These are phyloP conservation scores for Leccinum barrowsii DNA, from an alignment of 768 basidiomycete genomes.

Conservation along the genomic window DNA sequence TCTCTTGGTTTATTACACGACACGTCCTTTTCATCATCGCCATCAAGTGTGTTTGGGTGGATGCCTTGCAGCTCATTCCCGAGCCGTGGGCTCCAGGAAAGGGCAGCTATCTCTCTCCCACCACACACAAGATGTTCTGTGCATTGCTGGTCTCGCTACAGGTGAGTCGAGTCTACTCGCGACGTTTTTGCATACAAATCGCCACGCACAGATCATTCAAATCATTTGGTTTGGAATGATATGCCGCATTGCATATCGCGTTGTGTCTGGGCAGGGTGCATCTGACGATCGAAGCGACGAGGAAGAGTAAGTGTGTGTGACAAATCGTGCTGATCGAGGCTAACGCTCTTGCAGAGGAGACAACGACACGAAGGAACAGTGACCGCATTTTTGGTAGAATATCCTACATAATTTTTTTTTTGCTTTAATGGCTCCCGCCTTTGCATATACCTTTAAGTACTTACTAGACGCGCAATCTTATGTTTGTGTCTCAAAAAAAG, in stretches of 20 bases:
- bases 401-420: conserved; percentile 14
- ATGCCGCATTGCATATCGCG: conserved; percentile 76
- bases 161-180: conserved; percentile 34
- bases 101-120: conserved; percentile 53
- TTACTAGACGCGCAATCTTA: conserved; percentile 25
- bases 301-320: conserved; percentile 47
- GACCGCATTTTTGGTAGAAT: conserved; percentile 23
- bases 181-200: conserved; percentile 5
- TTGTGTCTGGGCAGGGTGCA: conserved; percentile 69
- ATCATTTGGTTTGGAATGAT: conserved; percentile 87
- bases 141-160: conserved; percentile 57
- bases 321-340: not conserved
- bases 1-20: conserved; percentile 89
- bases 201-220: conserved; percentile 56
- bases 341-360: conserved; percentile 15
- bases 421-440: conserved; percentile 23
- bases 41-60: conserved; percentile 57
- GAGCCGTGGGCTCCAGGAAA: conserved; percentile 57
- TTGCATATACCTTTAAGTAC: conserved; percentile 8
- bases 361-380: conserved; percentile 25
- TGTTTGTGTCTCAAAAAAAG: conserved; percentile 11
- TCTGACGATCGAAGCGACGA: conserved; percentile 87
- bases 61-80: conserved; percentile 44
- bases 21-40: conserved; percentile 77
- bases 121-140: conserved; percentile 46